These are phyloP conservation scores for Sporodiniella umbellata DNA, from an alignment of 371 early-diverging fungal genomes.

Conservation along the genomic window DNA sequence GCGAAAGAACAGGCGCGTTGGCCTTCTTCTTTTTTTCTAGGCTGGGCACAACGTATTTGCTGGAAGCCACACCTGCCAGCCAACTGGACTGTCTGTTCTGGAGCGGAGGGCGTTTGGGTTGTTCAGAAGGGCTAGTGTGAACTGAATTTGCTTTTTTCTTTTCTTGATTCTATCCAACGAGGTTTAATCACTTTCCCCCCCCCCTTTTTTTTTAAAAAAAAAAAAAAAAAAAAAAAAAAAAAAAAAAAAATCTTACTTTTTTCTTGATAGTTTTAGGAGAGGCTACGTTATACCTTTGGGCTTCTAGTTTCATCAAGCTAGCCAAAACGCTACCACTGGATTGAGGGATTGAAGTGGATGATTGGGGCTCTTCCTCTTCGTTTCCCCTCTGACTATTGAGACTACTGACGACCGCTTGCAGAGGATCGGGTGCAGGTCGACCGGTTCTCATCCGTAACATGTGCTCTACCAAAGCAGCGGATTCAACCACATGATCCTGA, in stretches of 20 bases:
- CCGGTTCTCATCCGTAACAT: slow-evolving; percentile 27
- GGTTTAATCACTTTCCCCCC: no score
- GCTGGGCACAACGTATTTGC: slow-evolving; percentile 40
- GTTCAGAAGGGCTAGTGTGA: no score
- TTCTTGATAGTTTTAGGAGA: no score
- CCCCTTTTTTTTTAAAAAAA: not conserved
- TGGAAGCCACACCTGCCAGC: slow-evolving; percentile 32
- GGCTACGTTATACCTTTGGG: slow-evolving; percentile 10
- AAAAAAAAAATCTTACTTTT: no score
- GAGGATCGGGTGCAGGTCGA: not conserved
- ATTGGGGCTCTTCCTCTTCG: slow-evolving; percentile 7
- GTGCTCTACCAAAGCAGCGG: slow-evolving; percentile 40
- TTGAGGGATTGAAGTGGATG: not conserved
- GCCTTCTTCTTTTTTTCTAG: slow-evolving; percentile 33
- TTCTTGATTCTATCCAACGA: no score
- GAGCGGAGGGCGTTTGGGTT: slow-evolving; percentile 27
- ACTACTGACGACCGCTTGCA: slow-evolving; percentile 2
- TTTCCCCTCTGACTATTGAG: slow-evolving; percentile 1
- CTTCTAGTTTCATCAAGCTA: slow-evolving; percentile 41
- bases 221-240: not conserved
- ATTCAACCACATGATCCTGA: slow-evolving; percentile 45
- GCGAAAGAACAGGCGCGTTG: slow-evolving; percentile 19
- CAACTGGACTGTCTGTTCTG: slow-evolving; percentile 38
- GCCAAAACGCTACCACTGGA: slow-evolving; percentile 36
- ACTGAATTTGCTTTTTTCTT: no score